Conservation (phyloP, 495 filamentous ascomycete species). For the Trichoderma asperelloides region DNA sequence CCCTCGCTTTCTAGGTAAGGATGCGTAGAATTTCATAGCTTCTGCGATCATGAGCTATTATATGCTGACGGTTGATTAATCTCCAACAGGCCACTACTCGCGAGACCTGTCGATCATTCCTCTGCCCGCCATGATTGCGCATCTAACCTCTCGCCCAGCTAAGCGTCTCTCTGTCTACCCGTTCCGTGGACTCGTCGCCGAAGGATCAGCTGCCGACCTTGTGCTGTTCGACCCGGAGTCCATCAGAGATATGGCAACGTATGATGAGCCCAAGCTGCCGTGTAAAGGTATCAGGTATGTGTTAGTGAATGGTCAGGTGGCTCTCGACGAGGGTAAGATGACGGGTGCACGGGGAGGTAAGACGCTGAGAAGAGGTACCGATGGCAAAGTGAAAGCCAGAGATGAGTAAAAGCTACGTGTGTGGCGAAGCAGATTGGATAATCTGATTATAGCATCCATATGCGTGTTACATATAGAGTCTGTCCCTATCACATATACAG, state of each 20-base stretch:
- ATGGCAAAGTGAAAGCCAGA: not conserved
- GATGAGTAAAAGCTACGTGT: not conserved
- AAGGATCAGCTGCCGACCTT: slow-evolving; percentile 10
- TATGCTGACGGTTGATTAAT: not conserved
- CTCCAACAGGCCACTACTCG: not conserved
- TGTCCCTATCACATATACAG: not conserved
- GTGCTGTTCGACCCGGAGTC: slow-evolving; percentile 9
- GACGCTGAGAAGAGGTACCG: not conserved
- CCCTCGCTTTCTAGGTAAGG: slow-evolving; percentile 2
- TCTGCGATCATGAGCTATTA: not conserved
- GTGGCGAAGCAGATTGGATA: not conserved
- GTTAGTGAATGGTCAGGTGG: slow-evolving; percentile 7
- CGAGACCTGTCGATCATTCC: not conserved
- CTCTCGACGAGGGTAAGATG: slow-evolving; percentile 10
- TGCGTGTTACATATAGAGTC: not conserved
- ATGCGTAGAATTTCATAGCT: not conserved
- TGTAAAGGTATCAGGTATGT: slow-evolving; percentile 9
- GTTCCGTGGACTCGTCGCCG: slow-evolving; percentile 1
- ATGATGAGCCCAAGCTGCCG: slow-evolving; percentile 9
- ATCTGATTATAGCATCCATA: not conserved
- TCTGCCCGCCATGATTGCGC: slow-evolving; percentile 7
- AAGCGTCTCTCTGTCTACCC: slow-evolving; percentile 9
- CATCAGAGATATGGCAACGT: slow-evolving; percentile 7
- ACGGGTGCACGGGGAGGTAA: slow-evolving; percentile 6
- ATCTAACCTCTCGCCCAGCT: slow-evolving; percentile 9